Evolutionary conservation across 257 asterid species (phyloP).

Genomic region (Hygrophila difformis): DNA sequence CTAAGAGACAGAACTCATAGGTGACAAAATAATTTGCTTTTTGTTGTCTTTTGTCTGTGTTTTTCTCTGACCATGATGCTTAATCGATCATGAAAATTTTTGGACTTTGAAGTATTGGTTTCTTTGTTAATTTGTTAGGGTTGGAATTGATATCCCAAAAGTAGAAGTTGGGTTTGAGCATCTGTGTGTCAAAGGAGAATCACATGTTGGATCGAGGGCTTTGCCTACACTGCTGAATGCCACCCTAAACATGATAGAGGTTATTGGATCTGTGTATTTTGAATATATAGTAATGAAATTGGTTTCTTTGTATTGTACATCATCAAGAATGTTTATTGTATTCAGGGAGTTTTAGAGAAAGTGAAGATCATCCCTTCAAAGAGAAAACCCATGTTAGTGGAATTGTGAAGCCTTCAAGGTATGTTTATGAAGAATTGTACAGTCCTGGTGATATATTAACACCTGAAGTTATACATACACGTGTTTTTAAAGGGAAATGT

Average conservation of each 20-base stretch:
- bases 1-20: slow-evolving; percentile 42
- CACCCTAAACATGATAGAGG: slow-evolving; percentile 39
- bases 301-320: too few species aligned
- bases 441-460: too few species aligned
- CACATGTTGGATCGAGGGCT: slow-evolving; percentile 39
- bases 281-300: too few species aligned
- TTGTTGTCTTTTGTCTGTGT: background rate
- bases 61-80: background rate
- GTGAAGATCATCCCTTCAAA: slow-evolving; percentile 34
- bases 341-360: slow-evolving; percentile 34
- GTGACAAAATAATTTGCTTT: too few species aligned
- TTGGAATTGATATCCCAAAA: slow-evolving; percentile 36
- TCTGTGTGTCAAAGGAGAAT: slow-evolving; percentile 46
- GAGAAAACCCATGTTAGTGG: slow-evolving; percentile 30
- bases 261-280: slow-evolving; percentile 5
- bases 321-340: too few species aligned
- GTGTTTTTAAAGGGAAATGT: too few species aligned
- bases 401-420: too few species aligned
- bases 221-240: slow-evolving; percentile 45
- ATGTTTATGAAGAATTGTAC: too few species aligned
- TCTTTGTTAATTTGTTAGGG: slow-evolving; percentile 22
- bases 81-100: background rate
- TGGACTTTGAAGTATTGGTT: background rate
- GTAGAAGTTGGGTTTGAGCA: slow-evolving; percentile 36
- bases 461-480: too few species aligned